Percentiles rank a stretch among this genome's conserved stretches.
These are phyloP conservation scores for Selenicereus undatus DNA, from an alignment of 148 eudicot species.

Conservation along the genomic window DNA sequence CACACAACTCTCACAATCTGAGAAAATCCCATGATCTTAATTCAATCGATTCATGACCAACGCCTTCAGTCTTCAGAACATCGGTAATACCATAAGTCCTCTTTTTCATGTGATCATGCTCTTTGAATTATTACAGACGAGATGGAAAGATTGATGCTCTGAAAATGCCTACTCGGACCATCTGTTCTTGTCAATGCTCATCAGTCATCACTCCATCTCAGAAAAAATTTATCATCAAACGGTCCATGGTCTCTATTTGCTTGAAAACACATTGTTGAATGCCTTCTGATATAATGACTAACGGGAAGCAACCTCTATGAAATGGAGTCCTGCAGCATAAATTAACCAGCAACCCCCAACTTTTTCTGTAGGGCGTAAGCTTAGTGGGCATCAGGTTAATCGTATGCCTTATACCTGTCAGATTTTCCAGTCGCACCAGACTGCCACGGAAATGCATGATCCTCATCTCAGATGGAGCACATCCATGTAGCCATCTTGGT, in stretches of 20 bases:
- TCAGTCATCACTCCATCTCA: not conserved
- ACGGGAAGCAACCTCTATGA: not conserved
- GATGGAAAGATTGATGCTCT: not conserved
- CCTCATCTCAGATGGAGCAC: not conserved
- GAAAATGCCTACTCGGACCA: not conserved
- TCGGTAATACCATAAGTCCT: too few species aligned
- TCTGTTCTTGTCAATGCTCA: not conserved
- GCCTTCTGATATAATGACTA: not conserved
- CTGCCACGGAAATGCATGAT: not conserved
- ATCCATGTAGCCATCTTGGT: not conserved
- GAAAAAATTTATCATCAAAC: not conserved
- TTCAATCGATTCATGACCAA: too few species aligned
- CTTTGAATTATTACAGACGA: not conserved
- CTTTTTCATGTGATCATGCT: not conserved
- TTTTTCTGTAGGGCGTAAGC: not conserved
- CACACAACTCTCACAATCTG: too few species aligned
- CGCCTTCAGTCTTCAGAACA: too few species aligned
- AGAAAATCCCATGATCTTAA: too few species aligned
- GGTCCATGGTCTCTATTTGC: not conserved
- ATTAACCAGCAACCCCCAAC: not conserved
- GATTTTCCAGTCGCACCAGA: not conserved
- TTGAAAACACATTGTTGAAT: not conserved
- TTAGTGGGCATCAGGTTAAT: not conserved
- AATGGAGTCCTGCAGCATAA: not conserved
- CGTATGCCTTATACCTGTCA: not conserved